Percentiles rank a stretch among this genome's conserved stretches.
Conservation (phyloP, 1,284 basidiomycete genomes). For the Rhodotorula glutinis region DNA sequence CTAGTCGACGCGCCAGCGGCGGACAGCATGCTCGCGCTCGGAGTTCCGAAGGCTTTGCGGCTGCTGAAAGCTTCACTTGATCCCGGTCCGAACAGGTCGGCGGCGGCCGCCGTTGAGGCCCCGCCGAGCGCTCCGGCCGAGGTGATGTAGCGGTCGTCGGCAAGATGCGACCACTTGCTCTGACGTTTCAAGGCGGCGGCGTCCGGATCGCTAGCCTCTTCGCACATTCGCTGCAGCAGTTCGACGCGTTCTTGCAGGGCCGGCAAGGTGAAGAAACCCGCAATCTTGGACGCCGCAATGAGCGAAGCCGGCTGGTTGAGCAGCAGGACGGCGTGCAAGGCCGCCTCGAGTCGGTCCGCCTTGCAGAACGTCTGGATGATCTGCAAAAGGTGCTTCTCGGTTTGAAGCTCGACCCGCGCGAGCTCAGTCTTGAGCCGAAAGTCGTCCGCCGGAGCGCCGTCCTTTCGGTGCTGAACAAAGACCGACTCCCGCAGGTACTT, state of each 20-base stretch:
- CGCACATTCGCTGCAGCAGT: conserved; percentile 57
- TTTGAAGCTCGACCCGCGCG: conserved; percentile 65
- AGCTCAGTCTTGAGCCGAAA: conserved; percentile 64
- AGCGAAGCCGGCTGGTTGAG: conserved; percentile 73
- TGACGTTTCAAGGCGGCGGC: conserved; percentile 38
- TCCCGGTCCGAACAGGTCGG: conserved; percentile 19
- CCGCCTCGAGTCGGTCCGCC: conserved; percentile 77
- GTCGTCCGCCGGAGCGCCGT: conserved; percentile 58
- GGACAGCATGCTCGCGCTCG: background rate
- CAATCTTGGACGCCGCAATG: conserved; percentile 79
- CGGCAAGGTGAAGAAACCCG: conserved; percentile 82
- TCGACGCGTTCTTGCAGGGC: conserved; percentile 83
- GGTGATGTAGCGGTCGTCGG: conserved; percentile 37
- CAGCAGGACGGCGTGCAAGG: conserved; percentile 77
- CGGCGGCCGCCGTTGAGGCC: background rate
- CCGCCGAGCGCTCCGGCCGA: conserved; percentile 2
- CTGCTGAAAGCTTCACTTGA: conserved; percentile 25
- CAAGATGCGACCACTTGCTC: conserved; percentile 43
- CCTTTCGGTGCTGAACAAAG: conserved; percentile 65
- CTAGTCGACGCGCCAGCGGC: conserved; percentile 7
- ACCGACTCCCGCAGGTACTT: conserved; percentile 73
- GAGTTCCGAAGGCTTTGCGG: conserved; percentile 20
- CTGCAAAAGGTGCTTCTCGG: conserved; percentile 86
- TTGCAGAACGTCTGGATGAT: conserved; percentile 92
- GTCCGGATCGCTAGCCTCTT: conserved; percentile 26